Evolutionary conservation across 208 protist genomes (phyloP).

Genomic region (Acanthamoeba divionensis): DNA sequence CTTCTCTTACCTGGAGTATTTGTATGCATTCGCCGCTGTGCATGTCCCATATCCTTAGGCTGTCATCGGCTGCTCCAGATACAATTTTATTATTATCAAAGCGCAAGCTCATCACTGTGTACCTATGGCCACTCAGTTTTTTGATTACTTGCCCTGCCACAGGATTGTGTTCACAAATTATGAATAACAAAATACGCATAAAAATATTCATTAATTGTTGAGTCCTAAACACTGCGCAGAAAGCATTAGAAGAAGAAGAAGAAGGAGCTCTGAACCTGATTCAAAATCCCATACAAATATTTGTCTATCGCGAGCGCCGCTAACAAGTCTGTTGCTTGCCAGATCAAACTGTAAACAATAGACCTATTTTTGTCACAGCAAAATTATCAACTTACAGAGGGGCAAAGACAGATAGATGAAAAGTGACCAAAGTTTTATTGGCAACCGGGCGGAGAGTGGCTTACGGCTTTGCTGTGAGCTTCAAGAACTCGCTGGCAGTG

Average conservation of each 20-base stretch:
- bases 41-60: slow-evolving; percentile 31
- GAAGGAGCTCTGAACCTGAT: too few relatives aligned
- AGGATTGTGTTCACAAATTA: too few relatives aligned
- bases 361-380: too few relatives aligned
- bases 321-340: slow-evolving; percentile 3
- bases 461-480: slow-evolving; percentile 8
- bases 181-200: too few relatives aligned
- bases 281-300: slow-evolving; percentile 50
- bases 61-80: slow-evolving; percentile 20
- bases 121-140: slow-evolving; percentile 43
- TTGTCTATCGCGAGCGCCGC: neutral
- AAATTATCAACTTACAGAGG: too few relatives aligned
- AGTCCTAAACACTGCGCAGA: too few relatives aligned
- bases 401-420: too few relatives aligned
- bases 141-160: slow-evolving; percentile 25
- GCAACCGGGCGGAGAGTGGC: neutral
- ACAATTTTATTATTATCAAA: slow-evolving; percentile 49
- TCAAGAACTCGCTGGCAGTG: slow-evolving; percentile 12
- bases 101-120: slow-evolving; percentile 2
- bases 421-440: too few relatives aligned
- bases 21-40: slow-evolving; percentile 34
- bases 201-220: too few relatives aligned
- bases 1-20: neutral
- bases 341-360: slow-evolving; percentile 43
- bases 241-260: too few relatives aligned